Percentiles rank a stretch among this genome's conserved stretches.
Evolutionary conservation across 2,329 filamentous ascomycete species (phyloP).

Genomic region (Colletotrichum musicola): DNA sequence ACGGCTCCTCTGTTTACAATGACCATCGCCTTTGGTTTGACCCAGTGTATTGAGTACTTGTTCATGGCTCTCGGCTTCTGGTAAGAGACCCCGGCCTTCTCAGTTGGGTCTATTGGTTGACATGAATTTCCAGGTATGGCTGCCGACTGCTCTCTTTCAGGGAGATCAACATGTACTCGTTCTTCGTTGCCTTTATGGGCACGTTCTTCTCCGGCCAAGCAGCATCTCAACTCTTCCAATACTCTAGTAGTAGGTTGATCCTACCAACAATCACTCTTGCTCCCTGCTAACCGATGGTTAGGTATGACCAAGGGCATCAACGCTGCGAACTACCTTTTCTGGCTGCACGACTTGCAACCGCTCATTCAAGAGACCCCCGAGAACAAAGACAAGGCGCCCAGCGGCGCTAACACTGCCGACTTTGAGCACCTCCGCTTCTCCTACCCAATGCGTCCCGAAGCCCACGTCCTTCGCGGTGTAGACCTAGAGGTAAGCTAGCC

Average conservation of each 20-base stretch:
- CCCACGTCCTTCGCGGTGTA: slow-evolving; percentile 57
- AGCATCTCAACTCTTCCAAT: slow-evolving; percentile 56
- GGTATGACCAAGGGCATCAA: slow-evolving; percentile 63
- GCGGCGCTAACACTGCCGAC: slow-evolving; percentile 54
- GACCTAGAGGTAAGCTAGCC: slow-evolving; percentile 48
- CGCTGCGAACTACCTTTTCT: slow-evolving; percentile 64
- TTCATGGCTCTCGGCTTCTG: slow-evolving; percentile 58
- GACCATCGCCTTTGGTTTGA: slow-evolving; percentile 53
- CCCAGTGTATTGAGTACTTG: slow-evolving; percentile 53
- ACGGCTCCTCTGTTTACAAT: slow-evolving; percentile 48
- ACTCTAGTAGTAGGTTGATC: slow-evolving; percentile 56
- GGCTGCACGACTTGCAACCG: slow-evolving; percentile 57
- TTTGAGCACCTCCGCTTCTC: slow-evolving; percentile 72
- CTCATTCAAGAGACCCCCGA: slow-evolving; percentile 56
- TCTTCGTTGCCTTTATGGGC: slow-evolving; percentile 65
- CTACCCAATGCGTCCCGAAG: slow-evolving; percentile 65
- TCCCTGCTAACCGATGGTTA: slow-evolving; percentile 32
- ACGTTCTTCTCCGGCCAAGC: slow-evolving; percentile 61
- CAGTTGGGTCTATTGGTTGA: neutral
- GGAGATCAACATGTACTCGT: slow-evolving; percentile 56
- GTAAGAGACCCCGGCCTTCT: slow-evolving; percentile 35
- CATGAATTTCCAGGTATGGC: slow-evolving; percentile 46
- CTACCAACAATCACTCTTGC: no score
- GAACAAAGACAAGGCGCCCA: slow-evolving; percentile 54
- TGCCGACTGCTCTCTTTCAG: slow-evolving; percentile 51